A percentile compares a stretch with the other conserved stretches of the same genome.
phyloP scores from a whole-genome alignment of 1,284 basidiomycete genomes.

The Microbotryum violaceum region DNA sequence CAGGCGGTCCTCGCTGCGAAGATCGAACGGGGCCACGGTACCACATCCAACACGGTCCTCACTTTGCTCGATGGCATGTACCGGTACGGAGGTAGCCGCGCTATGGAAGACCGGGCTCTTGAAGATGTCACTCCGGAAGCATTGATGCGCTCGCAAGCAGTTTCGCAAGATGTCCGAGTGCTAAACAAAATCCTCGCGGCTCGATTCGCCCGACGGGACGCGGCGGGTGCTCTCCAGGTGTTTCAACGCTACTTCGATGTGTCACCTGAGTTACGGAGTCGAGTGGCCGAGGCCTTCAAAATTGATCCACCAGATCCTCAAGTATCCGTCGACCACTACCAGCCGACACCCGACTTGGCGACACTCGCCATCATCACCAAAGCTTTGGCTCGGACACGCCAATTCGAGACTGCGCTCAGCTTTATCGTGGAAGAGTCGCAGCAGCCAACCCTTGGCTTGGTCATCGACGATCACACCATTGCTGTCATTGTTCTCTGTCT shows the following conservation, averaged over 20 bases:
- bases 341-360: slow-evolving; percentile 11
- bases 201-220: slow-evolving; percentile 7
- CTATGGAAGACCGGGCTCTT: slow-evolving; percentile 27
- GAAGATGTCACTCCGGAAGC: not conserved
- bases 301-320: not conserved
- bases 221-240: slow-evolving; percentile 13
- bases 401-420: slow-evolving; percentile 8
- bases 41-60: slow-evolving; percentile 19
- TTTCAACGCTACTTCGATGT: slow-evolving; percentile 15
- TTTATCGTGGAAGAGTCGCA: slow-evolving; percentile 7
- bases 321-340: not conserved
- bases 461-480: slow-evolving; percentile 11
- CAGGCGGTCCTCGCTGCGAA: slow-evolving; percentile 21
- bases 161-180: slow-evolving; percentile 18
- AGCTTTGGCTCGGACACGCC: slow-evolving; percentile 9
- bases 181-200: slow-evolving; percentile 24
- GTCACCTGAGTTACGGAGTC: slow-evolving; percentile 5
- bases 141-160: not conserved
- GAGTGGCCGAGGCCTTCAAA: not conserved
- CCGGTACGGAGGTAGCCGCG: slow-evolving; percentile 20
- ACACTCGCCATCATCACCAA: slow-evolving; percentile 20
- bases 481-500: slow-evolving; percentile 7
- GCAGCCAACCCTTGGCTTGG: not conserved
- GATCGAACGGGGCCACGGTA: slow-evolving; percentile 8
- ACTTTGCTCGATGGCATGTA: slow-evolving; percentile 26